These are phyloP conservation scores for Jasminum sambac DNA, from an alignment of 257 asterid species.

Conservation along the genomic window DNA sequence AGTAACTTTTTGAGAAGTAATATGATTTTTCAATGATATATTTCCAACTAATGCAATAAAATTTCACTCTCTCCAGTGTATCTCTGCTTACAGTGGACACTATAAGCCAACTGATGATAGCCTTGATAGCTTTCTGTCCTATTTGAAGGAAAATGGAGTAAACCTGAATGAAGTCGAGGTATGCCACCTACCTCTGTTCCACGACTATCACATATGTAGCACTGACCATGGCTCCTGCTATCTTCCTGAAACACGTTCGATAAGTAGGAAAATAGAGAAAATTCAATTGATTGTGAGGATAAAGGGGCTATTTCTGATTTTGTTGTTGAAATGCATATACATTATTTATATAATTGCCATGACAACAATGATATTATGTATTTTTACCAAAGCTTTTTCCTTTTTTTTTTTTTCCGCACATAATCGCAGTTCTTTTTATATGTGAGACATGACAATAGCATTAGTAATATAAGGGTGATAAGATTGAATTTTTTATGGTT, in stretches of 20 bases:
- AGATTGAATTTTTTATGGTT: too few species aligned
- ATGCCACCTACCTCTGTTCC: conserved; percentile 12
- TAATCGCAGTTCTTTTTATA: background rate
- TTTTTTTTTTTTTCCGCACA: background rate
- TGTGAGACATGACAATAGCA: background rate
- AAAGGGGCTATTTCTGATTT: background rate
- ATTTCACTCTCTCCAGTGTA: conserved; percentile 35
- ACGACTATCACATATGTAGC: background rate
- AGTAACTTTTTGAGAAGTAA: background rate
- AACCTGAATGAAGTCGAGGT: conserved; percentile 49
- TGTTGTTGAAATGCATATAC: background rate
- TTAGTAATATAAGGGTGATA: too few species aligned
- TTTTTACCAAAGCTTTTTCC: background rate
- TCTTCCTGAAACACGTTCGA: background rate
- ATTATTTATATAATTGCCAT: background rate
- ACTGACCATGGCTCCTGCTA: background rate
- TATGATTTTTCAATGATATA: background rate
- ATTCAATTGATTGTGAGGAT: background rate
- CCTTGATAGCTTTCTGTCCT: conserved; percentile 37
- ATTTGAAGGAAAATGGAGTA: conserved; percentile 41
- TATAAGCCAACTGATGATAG: conserved; percentile 51
- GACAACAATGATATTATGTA: background rate
- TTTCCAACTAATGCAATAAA: conserved; percentile 20
- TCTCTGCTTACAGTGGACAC: conserved; percentile 53
- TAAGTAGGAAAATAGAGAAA: background rate